Evolutionary conservation across 2,329 filamentous ascomycete species (phyloP).

Genomic region (Fusarium decemcellulare): DNA sequence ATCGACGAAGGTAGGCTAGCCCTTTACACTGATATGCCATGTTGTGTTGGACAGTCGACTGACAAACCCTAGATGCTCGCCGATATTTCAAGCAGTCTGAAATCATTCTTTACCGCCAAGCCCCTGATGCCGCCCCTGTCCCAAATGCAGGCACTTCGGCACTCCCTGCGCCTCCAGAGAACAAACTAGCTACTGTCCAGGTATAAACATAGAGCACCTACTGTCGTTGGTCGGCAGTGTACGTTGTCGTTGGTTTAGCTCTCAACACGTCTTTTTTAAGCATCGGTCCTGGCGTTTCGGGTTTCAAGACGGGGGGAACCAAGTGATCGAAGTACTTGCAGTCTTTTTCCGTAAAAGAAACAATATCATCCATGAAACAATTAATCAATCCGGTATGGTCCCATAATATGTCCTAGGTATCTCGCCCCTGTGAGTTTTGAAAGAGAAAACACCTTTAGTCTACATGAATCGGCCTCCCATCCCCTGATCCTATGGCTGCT

Average conservation of each 20-base stretch:
- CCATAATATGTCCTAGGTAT: conserved; percentile 50
- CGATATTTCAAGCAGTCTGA: conserved; percentile 99
- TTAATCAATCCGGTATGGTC: conserved; percentile 46
- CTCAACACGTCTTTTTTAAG: conserved; percentile 51
- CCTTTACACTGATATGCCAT: neutral
- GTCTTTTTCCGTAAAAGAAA: conserved; percentile 39
- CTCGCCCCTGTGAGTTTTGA: conserved; percentile 44
- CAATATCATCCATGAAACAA: conserved; percentile 35
- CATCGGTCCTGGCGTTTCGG: conserved; percentile 58
- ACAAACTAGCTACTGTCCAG: conserved; percentile 57
- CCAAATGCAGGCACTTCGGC: conserved; percentile 56
- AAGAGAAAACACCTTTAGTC: conserved; percentile 44
- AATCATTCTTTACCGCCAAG: conserved; percentile 94
- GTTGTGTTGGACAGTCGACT: conserved; percentile 23
- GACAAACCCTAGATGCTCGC: conserved; percentile 78
- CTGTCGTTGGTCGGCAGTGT: conserved; percentile 31
- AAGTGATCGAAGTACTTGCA: conserved; percentile 42
- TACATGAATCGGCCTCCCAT: conserved; percentile 36
- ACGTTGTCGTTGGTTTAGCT: conserved; percentile 45
- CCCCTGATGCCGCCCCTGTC: conserved; percentile 65
- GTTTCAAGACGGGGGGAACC: conserved; percentile 46
- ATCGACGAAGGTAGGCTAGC: conserved; percentile 86
- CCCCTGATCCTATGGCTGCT: conserved; percentile 15
- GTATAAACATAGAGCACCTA: conserved; percentile 36
- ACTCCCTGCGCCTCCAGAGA: conserved; percentile 61